phyloP scores from a whole-genome alignment of 192 early-diverging fungal genomes.

The Podila epicladia region DNA sequence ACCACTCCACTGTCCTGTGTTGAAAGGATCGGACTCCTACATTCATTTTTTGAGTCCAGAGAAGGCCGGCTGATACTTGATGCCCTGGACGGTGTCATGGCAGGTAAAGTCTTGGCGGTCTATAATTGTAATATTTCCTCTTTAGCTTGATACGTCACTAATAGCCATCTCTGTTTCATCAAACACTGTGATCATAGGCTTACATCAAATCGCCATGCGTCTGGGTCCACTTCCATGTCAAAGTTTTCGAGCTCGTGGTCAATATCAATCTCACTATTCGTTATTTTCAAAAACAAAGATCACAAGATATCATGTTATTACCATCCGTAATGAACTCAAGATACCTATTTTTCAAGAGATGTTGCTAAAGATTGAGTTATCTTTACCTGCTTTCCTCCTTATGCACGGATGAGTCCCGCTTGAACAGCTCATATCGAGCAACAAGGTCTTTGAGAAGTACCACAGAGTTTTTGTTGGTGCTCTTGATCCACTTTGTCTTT shows the following conservation, averaged over 20 bases:
- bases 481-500: constrained; percentile 81
- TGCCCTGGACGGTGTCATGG: constrained; percentile 19
- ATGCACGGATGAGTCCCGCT: constrained; percentile 35
- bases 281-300: background rate
- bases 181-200: background rate
- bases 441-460: constrained; percentile 72
- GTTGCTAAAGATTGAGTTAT: background rate
- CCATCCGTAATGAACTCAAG: background rate
- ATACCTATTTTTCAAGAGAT: background rate
- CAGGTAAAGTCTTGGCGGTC: constrained; percentile 35
- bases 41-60: constrained; percentile 19
- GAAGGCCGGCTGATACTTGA: constrained; percentile 37
- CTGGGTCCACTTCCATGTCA: constrained; percentile 55
- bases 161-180: background rate
- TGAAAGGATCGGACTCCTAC: constrained; percentile 15
- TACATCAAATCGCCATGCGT: constrained; percentile 68
- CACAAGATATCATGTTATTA: no score
- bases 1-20: constrained; percentile 45
- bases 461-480: constrained; percentile 60
- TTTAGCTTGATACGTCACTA: background rate
- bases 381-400: constrained; percentile 44
- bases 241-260: constrained; percentile 56
- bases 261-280: constrained; percentile 42
- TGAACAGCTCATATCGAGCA: constrained; percentile 70
- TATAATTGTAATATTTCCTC: background rate